These are phyloP conservation scores for Plectosphaerella sp. DNA, from an alignment of 2,329 filamentous ascomycete genomes.

Conservation along the genomic window DNA sequence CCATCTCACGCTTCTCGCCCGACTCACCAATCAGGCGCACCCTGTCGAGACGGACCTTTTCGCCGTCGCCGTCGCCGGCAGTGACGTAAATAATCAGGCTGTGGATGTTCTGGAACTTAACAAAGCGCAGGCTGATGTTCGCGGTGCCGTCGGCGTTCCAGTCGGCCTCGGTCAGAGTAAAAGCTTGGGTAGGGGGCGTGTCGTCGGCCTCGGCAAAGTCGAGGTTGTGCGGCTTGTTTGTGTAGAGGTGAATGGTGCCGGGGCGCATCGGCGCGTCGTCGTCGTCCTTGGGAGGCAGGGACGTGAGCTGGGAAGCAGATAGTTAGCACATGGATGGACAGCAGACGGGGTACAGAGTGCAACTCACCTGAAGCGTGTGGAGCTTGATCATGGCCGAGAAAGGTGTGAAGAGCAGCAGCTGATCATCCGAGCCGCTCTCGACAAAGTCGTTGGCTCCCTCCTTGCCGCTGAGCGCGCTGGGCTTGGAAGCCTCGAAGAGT, in stretches of 20 bases:
- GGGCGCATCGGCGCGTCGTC: constrained; percentile 78
- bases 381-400: constrained; percentile 87
- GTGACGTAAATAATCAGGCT: constrained; percentile 85
- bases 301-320: constrained; percentile 66
- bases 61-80: constrained; percentile 75
- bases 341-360: neutral
- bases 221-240: constrained; percentile 83
- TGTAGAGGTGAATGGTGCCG: constrained; percentile 78
- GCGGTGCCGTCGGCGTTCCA: constrained; percentile 80
- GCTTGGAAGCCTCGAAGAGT: constrained; percentile 67
- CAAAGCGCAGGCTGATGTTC: constrained; percentile 73
- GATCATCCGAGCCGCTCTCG: constrained; percentile 94
- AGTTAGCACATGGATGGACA: neutral
- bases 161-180: constrained; percentile 69
- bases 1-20: constrained; percentile 88
- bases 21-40: constrained; percentile 80
- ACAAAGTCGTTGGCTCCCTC: constrained; percentile 70
- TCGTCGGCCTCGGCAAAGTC: constrained; percentile 95
- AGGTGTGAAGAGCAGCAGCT: constrained; percentile 87
- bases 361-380: constrained; percentile 66
- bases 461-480: constrained; percentile 59
- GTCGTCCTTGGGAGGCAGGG: constrained; percentile 60
- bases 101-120: constrained; percentile 95
- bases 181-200: constrained; percentile 71
- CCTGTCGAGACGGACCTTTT: constrained; percentile 80